A percentile compares a stretch with the other conserved stretches of the same genome.
Conservation (phyloP, 2,329 filamentous ascomycete genomes). For the Xylaria multiplex region DNA sequence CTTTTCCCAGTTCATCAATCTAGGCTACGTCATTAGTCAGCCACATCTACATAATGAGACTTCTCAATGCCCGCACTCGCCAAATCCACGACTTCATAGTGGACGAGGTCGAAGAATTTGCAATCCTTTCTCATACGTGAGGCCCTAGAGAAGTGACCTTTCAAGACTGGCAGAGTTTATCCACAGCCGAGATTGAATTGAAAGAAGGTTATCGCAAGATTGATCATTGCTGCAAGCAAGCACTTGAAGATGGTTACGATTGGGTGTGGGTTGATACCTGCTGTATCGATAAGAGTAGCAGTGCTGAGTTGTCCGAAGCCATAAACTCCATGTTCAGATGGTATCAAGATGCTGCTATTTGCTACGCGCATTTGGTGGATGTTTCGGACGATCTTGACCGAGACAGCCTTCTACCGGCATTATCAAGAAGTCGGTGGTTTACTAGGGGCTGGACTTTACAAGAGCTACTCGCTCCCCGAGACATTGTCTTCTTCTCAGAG, state of each 20-base stretch:
- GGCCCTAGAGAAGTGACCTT: slow-evolving; percentile 19
- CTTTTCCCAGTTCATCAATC: not conserved
- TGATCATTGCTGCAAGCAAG: slow-evolving; percentile 26
- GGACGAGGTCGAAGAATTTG: slow-evolving; percentile 13
- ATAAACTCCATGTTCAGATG: slow-evolving; percentile 37
- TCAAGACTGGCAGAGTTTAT: slow-evolving; percentile 18
- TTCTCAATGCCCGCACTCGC: slow-evolving; percentile 18
- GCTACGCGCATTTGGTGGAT: slow-evolving; percentile 42
- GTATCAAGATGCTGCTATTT: slow-evolving; percentile 40
- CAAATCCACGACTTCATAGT: slow-evolving; percentile 14
- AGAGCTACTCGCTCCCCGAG: slow-evolving; percentile 40
- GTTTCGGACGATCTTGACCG: slow-evolving; percentile 29
- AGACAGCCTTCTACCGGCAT: slow-evolving; percentile 3
- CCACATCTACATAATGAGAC: slow-evolving; percentile 11
- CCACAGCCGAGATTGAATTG: not conserved
- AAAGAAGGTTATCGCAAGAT: slow-evolving; percentile 28
- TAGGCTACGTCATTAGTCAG: not conserved
- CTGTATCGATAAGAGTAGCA: slow-evolving; percentile 22
- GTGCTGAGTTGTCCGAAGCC: slow-evolving; percentile 11
- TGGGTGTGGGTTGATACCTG: slow-evolving; percentile 32
- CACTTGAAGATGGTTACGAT: slow-evolving; percentile 18
- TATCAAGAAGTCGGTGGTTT: slow-evolving; percentile 28
- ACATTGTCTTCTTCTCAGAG: slow-evolving; percentile 39
- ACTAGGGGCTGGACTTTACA: slow-evolving; percentile 21
- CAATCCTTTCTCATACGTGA: slow-evolving; percentile 34